Evolutionary conservation across 202 grass and related monocot genomes (phyloP).

Genomic region (Brachypodium distachyon): DNA sequence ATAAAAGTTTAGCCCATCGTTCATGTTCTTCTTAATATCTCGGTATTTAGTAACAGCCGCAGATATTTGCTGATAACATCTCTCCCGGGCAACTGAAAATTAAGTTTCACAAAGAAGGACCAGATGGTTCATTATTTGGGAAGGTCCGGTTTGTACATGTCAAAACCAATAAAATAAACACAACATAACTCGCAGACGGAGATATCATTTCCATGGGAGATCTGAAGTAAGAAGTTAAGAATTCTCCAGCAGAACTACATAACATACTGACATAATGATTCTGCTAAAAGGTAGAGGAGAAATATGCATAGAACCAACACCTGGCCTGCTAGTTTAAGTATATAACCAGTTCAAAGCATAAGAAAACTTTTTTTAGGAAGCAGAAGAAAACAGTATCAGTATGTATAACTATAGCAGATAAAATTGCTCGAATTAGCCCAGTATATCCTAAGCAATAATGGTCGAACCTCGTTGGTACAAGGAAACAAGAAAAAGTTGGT

Average conservation of each 20-base stretch:
- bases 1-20: conserved; percentile 92
- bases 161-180: not conserved
- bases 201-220: not conserved
- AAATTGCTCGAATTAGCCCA: conserved; percentile 9
- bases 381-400: not conserved
- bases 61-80: conserved; percentile 88
- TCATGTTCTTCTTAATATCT: conserved; percentile 82
- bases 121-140: not conserved
- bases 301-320: not conserved
- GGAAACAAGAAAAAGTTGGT: not conserved
- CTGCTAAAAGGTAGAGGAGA: too few species aligned
- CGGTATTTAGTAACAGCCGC: conserved; percentile 84
- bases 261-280: not conserved
- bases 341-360: not conserved
- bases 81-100: conserved; percentile 79
- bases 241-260: not conserved
- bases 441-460: not conserved
- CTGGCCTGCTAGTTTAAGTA: not conserved
- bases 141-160: not conserved
- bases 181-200: not conserved
- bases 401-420: conserved; percentile 9
- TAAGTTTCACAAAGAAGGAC: conserved; percentile 11
- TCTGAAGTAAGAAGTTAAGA: conserved; percentile 6
- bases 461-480: not conserved
- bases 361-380: too few species aligned